These are phyloP conservation scores for Elsinoe fawcettii DNA, from an alignment of 2,329 filamentous ascomycete species.

Conservation along the genomic window DNA sequence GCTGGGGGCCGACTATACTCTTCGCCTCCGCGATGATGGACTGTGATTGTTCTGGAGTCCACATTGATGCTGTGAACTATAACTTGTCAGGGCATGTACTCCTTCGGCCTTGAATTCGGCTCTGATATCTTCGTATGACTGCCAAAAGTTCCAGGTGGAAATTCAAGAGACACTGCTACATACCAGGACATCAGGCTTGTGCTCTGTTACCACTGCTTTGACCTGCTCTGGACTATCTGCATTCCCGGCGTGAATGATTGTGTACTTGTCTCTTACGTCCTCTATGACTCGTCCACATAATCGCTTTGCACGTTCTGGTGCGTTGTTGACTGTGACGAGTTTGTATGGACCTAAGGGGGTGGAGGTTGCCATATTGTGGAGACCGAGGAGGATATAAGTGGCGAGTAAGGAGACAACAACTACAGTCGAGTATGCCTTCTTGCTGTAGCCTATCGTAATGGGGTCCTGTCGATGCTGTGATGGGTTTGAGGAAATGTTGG, in stretches of 20 bases:
- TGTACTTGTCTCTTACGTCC: conserved; percentile 55
- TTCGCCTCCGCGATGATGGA: conserved; percentile 41
- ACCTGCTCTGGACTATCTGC: conserved; percentile 57
- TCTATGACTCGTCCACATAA: conserved; percentile 56
- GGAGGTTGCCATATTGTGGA: not conserved
- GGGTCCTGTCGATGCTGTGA: no score
- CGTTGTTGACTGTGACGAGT: conserved; percentile 61
- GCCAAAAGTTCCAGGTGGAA: no score
- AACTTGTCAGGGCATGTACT: no score
- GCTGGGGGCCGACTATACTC: conserved; percentile 36
- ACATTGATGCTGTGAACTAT: conserved; percentile 57
- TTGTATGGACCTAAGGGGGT: conserved; percentile 46
- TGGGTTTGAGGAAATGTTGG: no score
- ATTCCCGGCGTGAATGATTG: conserved; percentile 56
- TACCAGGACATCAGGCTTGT: conserved; percentile 50
- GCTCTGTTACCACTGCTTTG: conserved; percentile 43
- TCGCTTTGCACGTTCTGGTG: conserved; percentile 55
- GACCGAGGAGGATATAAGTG: not conserved
- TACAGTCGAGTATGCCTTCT: no score
- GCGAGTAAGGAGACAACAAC: no score
- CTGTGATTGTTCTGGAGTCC: conserved; percentile 43
- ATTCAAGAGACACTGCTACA: conserved; percentile 17
- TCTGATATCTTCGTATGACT: no score
- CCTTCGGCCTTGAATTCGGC: no score
- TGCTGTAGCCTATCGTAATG: no score